Evolutionary conservation across 2,329 filamentous ascomycete genomes (phyloP), one percentile per base, ranked within the genome.

Genomic region (Immersiporthe knoxdaviesiana): DNA sequence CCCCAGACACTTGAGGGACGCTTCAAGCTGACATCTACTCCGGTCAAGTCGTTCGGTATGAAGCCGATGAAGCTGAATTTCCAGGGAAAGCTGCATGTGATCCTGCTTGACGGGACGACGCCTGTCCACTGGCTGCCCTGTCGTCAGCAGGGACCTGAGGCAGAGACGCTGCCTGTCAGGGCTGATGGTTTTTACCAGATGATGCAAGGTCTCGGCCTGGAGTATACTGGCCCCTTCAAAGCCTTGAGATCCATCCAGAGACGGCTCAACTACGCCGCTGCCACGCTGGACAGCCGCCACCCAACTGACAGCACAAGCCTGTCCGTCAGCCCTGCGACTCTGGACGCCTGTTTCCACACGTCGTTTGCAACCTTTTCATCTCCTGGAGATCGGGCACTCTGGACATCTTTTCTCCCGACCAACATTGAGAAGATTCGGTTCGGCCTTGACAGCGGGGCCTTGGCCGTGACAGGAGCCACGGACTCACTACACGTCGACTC

Each of bases 291-390:
- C 41, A 77, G 74, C 59, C 67, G 67, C 14, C 81, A 83, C 54
- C 27, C 72, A 0, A 74, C 77, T 5, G 81, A 83, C 37, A 79
- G 78, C 1, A 83, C 81, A 0, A 65, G 56, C 0, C 68, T 83
- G 14, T 60, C 70, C 3, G 71, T 81, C 35, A 82, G 81, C 68
- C 81, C 81, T 1, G 81, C 81, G 0, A 81, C 78, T 0, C 73
- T 83, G 11, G 81, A 83, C 62, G 76, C 74, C 27, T 83, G 80
- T 67, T 76, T 83, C 8, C 81, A 83, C 62, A 77, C 80, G 0
- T 79, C 80, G 0, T 83, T 83, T 66, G 75, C 80, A n/a, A 76
- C 81, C 0, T 79, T 80, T 32, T 76, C 81, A 0, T 80, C 78
- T 0, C 81, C 81, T 0, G 80, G 79, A 14, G 81, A 83, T n/a